Evolutionary conservation across 345 rosid species (phyloP).

Genomic region (Anastatica hierochuntica): DNA sequence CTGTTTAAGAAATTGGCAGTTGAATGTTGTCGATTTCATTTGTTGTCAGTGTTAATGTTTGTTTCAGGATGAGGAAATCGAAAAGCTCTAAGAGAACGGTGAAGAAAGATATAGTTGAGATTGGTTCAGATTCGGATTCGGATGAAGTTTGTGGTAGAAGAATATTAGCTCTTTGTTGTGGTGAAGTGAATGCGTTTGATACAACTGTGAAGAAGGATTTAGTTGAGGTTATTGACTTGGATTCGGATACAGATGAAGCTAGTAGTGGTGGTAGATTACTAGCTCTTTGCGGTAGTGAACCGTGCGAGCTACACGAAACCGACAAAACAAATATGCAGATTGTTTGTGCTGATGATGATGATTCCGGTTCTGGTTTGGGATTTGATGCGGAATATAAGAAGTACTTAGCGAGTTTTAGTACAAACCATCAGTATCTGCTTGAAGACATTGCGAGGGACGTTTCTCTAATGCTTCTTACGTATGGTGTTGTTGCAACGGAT

Average conservation of each 20-base stretch:
- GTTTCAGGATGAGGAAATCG: constrained; percentile 10
- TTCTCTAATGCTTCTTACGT: neutral
- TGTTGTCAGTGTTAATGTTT: neutral
- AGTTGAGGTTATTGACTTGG: constrained; percentile 5
- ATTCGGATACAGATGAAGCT: constrained; percentile 3
- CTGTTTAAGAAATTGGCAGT: neutral
- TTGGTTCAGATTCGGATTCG: neutral
- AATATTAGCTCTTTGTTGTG: neutral
- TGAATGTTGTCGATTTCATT: no score
- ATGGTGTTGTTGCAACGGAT: neutral
- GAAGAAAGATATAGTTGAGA: constrained; percentile 1
- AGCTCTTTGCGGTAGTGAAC: constrained; percentile 13
- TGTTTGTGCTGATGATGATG: constrained; percentile 6
- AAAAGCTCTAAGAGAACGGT: neutral
- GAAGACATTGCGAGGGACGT: constrained; percentile 15
- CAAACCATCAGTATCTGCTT: constrained; percentile 4
- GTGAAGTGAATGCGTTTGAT: constrained; percentile 19
- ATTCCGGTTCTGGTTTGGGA: neutral
- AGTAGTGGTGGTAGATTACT: neutral
- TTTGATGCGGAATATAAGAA: constrained; percentile 6
- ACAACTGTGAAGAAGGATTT: neutral
- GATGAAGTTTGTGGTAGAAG: neutral
- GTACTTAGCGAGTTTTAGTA: neutral
- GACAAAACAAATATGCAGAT: neutral
- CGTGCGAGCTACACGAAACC: neutral